phyloP scores from a whole-genome alignment of 2,329 filamentous ascomycete genomes.

The Penicillium sp. region DNA sequence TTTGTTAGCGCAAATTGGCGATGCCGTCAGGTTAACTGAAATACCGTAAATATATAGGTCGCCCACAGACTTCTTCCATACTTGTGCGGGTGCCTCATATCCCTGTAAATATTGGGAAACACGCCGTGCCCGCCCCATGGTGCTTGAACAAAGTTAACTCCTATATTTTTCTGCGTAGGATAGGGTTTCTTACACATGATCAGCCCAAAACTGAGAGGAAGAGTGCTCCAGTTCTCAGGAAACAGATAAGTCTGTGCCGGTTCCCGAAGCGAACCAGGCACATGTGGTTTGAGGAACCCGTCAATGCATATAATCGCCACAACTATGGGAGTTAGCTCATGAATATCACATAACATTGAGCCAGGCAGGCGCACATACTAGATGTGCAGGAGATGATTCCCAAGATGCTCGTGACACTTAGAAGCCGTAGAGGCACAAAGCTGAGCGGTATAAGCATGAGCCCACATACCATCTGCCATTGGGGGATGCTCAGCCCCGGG shows the following conservation, averaged over 20 bases:
- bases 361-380: constrained; percentile 65
- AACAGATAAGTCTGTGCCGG: constrained; percentile 82
- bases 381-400: constrained; percentile 90
- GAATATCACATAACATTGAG: neutral
- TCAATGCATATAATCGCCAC: constrained; percentile 83
- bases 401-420: constrained; percentile 89
- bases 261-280: constrained; percentile 81
- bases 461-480: constrained; percentile 87
- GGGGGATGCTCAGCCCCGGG: constrained; percentile 67
- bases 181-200: constrained; percentile 68
- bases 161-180: neutral
- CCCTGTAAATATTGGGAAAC: constrained; percentile 84
- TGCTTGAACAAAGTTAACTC: constrained; percentile 38
- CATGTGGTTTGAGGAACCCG: constrained; percentile 78
- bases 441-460: constrained; percentile 78
- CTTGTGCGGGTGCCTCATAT: constrained; percentile 82
- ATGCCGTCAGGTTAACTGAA: constrained; percentile 28
- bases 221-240: constrained; percentile 81
- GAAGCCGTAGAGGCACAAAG: constrained; percentile 78
- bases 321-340: constrained; percentile 59
- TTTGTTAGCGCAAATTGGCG: constrained; percentile 18
- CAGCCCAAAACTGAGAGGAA: constrained; percentile 87
- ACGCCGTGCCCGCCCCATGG: constrained; percentile 74
- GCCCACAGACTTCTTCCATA: constrained; percentile 75
- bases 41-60: constrained; percentile 83